Conservation (phyloP, 345 rosid genomes). For the Gossypioides kirkii region DNA sequence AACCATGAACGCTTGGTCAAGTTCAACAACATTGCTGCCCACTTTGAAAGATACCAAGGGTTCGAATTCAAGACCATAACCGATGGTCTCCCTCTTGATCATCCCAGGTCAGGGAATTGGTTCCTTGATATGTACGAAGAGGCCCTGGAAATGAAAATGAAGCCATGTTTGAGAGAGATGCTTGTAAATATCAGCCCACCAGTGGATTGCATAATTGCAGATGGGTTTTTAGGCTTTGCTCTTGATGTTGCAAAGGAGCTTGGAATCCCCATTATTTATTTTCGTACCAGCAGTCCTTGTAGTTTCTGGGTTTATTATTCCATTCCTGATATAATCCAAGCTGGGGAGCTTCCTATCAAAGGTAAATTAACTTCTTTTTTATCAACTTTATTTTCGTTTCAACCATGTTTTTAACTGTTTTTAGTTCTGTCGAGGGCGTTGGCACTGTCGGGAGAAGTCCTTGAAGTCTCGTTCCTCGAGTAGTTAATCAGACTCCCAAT, state of each 20-base stretch:
- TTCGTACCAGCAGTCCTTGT: conserved; percentile 33
- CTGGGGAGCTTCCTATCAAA: conserved; percentile 38
- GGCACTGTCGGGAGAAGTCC: no score
- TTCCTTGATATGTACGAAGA: conserved; percentile 18
- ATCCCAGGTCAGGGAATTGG: conserved; percentile 14
- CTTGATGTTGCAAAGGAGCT: conserved; percentile 32
- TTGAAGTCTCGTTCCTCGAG: no score
- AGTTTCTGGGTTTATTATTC: conserved; percentile 29
- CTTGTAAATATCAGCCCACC: conserved; percentile 7
- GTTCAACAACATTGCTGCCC: conserved; percentile 24
- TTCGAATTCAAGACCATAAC: conserved; percentile 30
- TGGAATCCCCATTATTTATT: conserved; percentile 24
- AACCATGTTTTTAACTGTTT: neutral
- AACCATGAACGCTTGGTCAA: conserved; percentile 26
- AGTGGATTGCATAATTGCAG: conserved; percentile 33
- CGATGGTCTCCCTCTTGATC: conserved; percentile 31
- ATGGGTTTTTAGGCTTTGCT: conserved; percentile 29
- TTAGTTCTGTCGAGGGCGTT: neutral
- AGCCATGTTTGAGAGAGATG: conserved; percentile 20
- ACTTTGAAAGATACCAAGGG: conserved; percentile 30
- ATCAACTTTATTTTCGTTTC: neutral
- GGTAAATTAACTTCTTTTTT: conserved; percentile 13
- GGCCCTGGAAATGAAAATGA: conserved; percentile 7
- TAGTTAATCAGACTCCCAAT: no score
- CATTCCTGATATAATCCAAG: conserved; percentile 30